These are phyloP conservation scores for Phytopythium aichiense DNA, from an alignment of 352 stramenopile genomes.

Conservation along the genomic window DNA sequence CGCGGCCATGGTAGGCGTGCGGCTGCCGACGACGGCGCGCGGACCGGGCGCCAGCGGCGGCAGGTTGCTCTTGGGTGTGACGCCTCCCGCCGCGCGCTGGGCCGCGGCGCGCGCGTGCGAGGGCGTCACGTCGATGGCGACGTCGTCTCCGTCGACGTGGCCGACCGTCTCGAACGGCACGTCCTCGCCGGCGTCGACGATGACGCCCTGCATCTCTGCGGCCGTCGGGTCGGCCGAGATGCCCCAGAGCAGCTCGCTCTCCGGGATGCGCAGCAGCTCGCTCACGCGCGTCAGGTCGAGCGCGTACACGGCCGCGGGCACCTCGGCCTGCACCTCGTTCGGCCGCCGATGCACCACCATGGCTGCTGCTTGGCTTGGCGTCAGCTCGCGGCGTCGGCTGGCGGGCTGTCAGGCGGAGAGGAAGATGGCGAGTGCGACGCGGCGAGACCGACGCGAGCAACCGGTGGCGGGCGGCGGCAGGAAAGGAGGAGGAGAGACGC, in stretches of 20 bases:
- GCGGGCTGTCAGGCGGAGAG: background rate
- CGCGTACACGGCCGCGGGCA: slow-evolving; percentile 53
- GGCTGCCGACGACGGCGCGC: background rate
- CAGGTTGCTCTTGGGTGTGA: slow-evolving; percentile 16
- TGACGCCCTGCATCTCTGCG: slow-evolving; percentile 72
- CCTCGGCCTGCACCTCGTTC: slow-evolving; percentile 49
- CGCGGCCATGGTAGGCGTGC: slow-evolving; percentile 6
- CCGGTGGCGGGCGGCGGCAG: background rate
- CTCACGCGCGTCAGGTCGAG: slow-evolving; percentile 50
- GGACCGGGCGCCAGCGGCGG: slow-evolving; percentile 3
- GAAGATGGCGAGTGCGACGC: slow-evolving; percentile 7
- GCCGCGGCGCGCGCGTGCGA: background rate
- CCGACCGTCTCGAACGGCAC: slow-evolving; percentile 73
- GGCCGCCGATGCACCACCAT: slow-evolving; percentile 50
- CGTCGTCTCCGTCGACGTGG: slow-evolving; percentile 9
- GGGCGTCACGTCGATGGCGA: slow-evolving; percentile 11
- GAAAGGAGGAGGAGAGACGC: background rate
- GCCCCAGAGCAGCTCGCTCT: slow-evolving; percentile 43
- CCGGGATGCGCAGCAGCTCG: slow-evolving; percentile 41
- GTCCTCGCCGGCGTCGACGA: slow-evolving; percentile 71
- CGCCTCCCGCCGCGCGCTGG: background rate
- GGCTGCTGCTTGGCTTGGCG: slow-evolving; percentile 13
- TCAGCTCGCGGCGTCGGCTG: background rate
- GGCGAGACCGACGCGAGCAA: background rate
- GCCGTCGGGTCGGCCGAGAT: slow-evolving; percentile 53